Conservation (phyloP, 148 eudicot species). For the Camellia japonica region DNA sequence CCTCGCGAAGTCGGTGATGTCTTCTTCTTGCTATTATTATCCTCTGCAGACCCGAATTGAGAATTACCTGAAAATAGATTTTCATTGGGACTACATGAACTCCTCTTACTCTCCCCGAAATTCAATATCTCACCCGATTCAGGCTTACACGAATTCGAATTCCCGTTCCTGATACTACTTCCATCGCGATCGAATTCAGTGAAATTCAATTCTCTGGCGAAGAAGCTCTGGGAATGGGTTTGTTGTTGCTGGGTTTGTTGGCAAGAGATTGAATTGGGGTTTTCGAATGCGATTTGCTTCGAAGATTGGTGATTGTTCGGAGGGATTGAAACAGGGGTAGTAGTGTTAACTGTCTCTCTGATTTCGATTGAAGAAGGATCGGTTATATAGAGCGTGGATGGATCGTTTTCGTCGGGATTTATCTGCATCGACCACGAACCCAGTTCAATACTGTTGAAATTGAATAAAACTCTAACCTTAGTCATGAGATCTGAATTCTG, state of each 20-base stretch:
- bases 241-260: slow-evolving; percentile 21
- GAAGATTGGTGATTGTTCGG: slow-evolving; percentile 14
- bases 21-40: slow-evolving; percentile 47
- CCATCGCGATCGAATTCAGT: slow-evolving; percentile 47
- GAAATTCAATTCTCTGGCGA: slow-evolving; percentile 54
- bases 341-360: neutral
- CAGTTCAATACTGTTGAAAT: slow-evolving; percentile 23
- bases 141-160: slow-evolving; percentile 40
- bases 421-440: slow-evolving; percentile 11
- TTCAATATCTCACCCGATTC: slow-evolving; percentile 70
- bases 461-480: slow-evolving; percentile 47
- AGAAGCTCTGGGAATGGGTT: slow-evolving; percentile 17
- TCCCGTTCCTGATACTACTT: slow-evolving; percentile 28
- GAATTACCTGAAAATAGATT: slow-evolving; percentile 34
- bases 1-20: slow-evolving; percentile 57
- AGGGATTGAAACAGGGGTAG: neutral
- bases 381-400: slow-evolving; percentile 62
- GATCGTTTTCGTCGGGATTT: slow-evolving; percentile 52
- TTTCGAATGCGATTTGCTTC: slow-evolving; percentile 30
- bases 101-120: slow-evolving; percentile 58
- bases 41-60: slow-evolving; percentile 35
- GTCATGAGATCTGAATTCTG: slow-evolving; percentile 47
- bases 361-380: slow-evolving; percentile 41
- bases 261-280: slow-evolving; percentile 18
- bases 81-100: slow-evolving; percentile 14